Conservation (phyloP, 768 basidiomycete species). For the Tricholoma bakamatsutake region DNA sequence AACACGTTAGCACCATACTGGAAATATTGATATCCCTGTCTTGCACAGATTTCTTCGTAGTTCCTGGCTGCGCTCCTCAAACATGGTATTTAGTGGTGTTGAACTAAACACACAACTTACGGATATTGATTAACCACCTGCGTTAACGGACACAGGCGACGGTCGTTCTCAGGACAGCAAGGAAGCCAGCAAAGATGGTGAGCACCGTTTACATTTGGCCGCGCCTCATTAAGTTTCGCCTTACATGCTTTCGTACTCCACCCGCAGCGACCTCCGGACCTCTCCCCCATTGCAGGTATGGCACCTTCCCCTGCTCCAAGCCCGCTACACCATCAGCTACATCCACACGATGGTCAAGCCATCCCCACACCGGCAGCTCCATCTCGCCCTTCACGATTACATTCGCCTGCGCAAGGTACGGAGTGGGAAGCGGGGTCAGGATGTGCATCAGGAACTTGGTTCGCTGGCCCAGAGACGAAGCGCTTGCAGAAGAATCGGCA, state of each 20-base stretch:
- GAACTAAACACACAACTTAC: too few species aligned
- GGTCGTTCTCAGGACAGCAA: too few species aligned
- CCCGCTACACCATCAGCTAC: constrained; percentile 36
- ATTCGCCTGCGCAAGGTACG: constrained; percentile 34
- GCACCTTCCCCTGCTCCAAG: constrained; percentile 49
- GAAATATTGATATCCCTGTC: too few species aligned
- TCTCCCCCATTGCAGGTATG: constrained; percentile 79
- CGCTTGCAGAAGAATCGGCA: constrained; percentile 14
- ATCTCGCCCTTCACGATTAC: constrained; percentile 82
- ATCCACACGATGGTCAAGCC: constrained; percentile 62
- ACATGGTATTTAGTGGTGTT: too few species aligned
- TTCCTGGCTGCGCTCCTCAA: too few species aligned
- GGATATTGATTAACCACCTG: too few species aligned
- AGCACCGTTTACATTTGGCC: constrained; percentile 50
- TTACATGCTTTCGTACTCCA: constrained; percentile 61
- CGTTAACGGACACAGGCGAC: too few species aligned
- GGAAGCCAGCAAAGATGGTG: too few species aligned
- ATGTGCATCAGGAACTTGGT: constrained; percentile 45
- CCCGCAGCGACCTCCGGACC: constrained; percentile 54
- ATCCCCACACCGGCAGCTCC: constrained; percentile 82
- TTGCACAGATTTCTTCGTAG: too few species aligned
- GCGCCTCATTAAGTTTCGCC: constrained; percentile 84
- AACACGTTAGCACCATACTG: too few species aligned
- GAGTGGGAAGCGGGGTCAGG: constrained; percentile 68
- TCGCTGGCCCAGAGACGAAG: constrained; percentile 8